Evolutionary conservation across 306 rosid species (phyloP).

Genomic region (Begonia loranthoides): DNA sequence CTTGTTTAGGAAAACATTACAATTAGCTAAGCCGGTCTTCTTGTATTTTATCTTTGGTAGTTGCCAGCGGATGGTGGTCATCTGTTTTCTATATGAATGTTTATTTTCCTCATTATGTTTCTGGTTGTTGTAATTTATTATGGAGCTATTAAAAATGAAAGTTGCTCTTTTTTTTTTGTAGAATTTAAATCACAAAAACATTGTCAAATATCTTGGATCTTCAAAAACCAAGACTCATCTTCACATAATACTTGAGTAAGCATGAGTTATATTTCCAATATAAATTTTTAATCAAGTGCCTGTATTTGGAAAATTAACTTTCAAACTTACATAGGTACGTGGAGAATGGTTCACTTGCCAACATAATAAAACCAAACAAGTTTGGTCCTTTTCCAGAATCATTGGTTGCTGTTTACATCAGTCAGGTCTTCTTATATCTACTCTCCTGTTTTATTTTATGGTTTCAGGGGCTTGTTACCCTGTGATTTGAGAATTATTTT

Average conservation of each 20-base stretch:
- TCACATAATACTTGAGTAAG: slow-evolving; percentile 95
- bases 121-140: too few relatives aligned
- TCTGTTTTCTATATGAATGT: too few relatives aligned
- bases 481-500: slow-evolving; percentile 4
- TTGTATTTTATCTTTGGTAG: too few relatives aligned
- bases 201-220: slow-evolving; percentile 98
- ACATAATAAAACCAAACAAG: slow-evolving; percentile 96
- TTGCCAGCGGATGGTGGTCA: too few relatives aligned
- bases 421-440: slow-evolving; percentile 48
- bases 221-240: slow-evolving; percentile 92
- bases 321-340: slow-evolving; percentile 45
- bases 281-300: too few relatives aligned
- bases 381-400: slow-evolving; percentile 99
- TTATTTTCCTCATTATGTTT: too few relatives aligned
- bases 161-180: slow-evolving; percentile 27
- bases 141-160: slow-evolving; percentile 8
- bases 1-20: too few relatives aligned
- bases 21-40: too few relatives aligned
- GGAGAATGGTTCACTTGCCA: slow-evolving; percentile 97
- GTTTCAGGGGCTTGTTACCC: not conserved
- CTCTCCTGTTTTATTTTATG: not conserved
- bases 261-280: not conserved
- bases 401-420: slow-evolving; percentile 85
- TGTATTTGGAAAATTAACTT: too few relatives aligned
- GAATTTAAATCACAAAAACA: slow-evolving; percentile 97